Conservation (phyloP, 768 basidiomycete genomes). For the Gelatoporia subvermispora region DNA sequence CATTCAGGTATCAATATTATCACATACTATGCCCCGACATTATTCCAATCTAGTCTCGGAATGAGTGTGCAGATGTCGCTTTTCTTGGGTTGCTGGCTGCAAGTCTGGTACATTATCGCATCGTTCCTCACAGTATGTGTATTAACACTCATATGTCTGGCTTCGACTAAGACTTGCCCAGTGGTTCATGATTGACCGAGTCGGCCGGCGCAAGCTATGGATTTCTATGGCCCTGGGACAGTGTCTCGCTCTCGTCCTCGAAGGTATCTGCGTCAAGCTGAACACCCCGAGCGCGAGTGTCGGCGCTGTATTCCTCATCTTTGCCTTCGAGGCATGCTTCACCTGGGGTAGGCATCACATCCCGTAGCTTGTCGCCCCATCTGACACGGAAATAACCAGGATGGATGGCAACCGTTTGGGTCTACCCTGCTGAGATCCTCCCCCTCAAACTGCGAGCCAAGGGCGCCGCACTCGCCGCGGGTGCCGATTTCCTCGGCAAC, state of each 20-base stretch:
- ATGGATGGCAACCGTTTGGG: constrained; percentile 9
- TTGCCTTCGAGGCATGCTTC: constrained; percentile 32
- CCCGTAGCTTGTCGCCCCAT: constrained; percentile 13
- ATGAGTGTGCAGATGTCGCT: constrained; percentile 35
- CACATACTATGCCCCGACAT: constrained; percentile 33
- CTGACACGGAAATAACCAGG: not conserved
- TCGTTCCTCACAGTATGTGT: constrained; percentile 27
- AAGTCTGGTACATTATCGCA: constrained; percentile 36
- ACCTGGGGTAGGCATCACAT: constrained; percentile 27
- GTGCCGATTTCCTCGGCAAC: constrained; percentile 6
- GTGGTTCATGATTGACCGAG: constrained; percentile 28
- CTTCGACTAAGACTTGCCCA: not conserved
- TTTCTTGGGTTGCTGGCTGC: constrained; percentile 33
- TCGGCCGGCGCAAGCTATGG: constrained; percentile 32
- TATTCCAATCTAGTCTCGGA: constrained; percentile 39
- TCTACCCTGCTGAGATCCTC: constrained; percentile 6
- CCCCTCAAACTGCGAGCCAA: constrained; percentile 9
- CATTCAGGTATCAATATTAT: constrained; percentile 6
- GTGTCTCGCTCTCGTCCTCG: constrained; percentile 8
- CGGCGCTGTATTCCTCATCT: constrained; percentile 30
- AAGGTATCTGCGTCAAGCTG: constrained; percentile 3
- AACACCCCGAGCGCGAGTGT: not conserved
- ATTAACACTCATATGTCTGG: constrained; percentile 15
- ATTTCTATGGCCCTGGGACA: constrained; percentile 35
- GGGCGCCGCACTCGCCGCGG: constrained; percentile 5